Base-by-base conservation (phyloP, 2,329 filamentous ascomycete genomes). In the Microascus cirrosus region DNA sequence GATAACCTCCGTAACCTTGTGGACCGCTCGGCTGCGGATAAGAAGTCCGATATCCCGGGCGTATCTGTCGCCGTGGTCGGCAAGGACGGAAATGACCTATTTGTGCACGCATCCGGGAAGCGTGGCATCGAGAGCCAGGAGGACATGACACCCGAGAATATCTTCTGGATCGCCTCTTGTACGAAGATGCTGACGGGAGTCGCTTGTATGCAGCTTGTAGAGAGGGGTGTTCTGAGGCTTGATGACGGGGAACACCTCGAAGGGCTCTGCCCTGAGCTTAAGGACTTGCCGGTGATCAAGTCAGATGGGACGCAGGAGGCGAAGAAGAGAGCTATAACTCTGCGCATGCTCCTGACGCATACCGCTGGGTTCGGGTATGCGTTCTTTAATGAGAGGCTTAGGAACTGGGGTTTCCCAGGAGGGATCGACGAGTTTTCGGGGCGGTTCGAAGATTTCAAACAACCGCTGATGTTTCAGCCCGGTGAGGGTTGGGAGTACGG, bases 401-500 rank as follows among this genome's bases (percentile, higher is more conserved):
- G 74, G 18, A 69, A 81, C 15, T 79, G 71, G 67, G 70, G 69
- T 1, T 69, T 73, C 13, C 81, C 81, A 0, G 68, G 71, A 0
- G 80, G 81, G 0, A 64, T 77, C 4, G 80, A 86, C 58, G 83
- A 86, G 64, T 81, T 86, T 63, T 77, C 76, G 0, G 78, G 79
- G 0, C 71, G 79, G 6, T 64, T 76, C 18, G 71, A 74, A 35
- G 82, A 82, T 25, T 70, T 85, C 51, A 63, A 76, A 39, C 65
- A 69, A 59, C 80, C 84, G 1, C 67, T 89, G 18, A 66, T 86
- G 1, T 82, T 84, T 61, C 82, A 88, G 61, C 85, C 85, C 0
- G 84, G 84, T 0, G 75, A 78, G 25, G 72, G 71, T 2, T 88
- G 82, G 80, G 75, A 81, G 59, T 87, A 87, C 24, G 79, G 79